phyloP scores from a whole-genome alignment of 176 grass and related monocot genomes.

The Cenchrus fungigraminus region DNA sequence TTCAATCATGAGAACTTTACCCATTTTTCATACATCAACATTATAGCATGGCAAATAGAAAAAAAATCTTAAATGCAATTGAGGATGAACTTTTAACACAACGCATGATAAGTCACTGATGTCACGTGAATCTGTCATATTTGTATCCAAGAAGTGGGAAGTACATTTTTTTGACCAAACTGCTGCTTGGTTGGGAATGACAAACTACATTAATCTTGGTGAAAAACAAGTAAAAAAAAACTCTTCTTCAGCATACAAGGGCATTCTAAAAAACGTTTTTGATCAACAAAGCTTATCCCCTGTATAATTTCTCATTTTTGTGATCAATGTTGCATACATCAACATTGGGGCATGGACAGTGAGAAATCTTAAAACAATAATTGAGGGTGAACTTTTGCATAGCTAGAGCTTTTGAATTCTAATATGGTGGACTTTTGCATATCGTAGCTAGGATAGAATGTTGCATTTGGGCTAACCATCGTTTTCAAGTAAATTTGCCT shows the following conservation, averaged over 20 bases:
- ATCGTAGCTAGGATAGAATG: not conserved
- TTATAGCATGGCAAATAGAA: not conserved
- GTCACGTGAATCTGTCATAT: not conserved
- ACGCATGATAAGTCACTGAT: not conserved
- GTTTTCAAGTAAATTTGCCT: not conserved
- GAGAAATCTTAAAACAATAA: not conserved
- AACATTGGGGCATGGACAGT: not conserved
- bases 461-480: not conserved
- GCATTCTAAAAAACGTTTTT: not conserved
- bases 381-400: not conserved
- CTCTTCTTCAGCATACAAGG: not conserved
- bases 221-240: not conserved
- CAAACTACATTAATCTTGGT: not conserved
- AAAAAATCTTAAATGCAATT: not conserved
- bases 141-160: not conserved
- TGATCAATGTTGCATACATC: not conserved
- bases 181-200: not conserved
- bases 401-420: not conserved
- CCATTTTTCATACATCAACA: not conserved
- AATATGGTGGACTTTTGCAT: no score
- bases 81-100: not conserved
- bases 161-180: not conserved
- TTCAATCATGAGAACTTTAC: not conserved
- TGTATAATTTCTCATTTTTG: not conserved
- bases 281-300: no score